Evolutionary conservation across 345 rosid species (phyloP), one percentile per base, ranked within the genome.

Genomic region (Eucalyptus tenuipes): DNA sequence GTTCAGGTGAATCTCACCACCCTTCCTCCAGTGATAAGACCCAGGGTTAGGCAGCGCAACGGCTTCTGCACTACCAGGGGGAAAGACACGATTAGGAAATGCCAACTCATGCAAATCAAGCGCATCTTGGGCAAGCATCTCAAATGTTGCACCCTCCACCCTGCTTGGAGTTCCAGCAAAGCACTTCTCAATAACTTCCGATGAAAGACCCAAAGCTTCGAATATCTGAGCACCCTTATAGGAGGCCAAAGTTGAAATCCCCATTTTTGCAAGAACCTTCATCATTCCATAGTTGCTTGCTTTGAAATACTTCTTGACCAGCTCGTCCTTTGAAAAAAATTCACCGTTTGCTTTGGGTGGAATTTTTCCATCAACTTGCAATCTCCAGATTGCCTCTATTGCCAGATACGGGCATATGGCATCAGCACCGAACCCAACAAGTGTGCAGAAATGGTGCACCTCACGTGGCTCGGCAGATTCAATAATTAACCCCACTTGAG

Each of bases 211-310:
- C 66, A 98, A 93, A 66, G 99, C 99, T 95, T 98, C 99, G 88
- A 98, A 98, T 88, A 98, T 98, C 90, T 98, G 99, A 92, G 99
- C 99, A 81, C 99, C 99, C 93, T 98, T 98, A 92, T 98, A 98
- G 2, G 99, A 98, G 66, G 99, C 99, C 90, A 98, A 88, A 50
- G 99, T 98, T 52, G 99, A 98, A 80, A 98, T 98, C 85, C 99
- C 99, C 99, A 98, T 98, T 90, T 97, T 98, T 25, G 99, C 99
- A 61, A 98, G 99, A 90, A 98, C 99, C 92, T 98, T 98, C 99
- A 98, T 98, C 99, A 98, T 98, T 88, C 99, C 99, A 91, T 97
- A 98, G 93, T 91, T 96, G 92, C 99, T 98, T 88, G 99, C 99
- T 91, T 96, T 97, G 93, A 95, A 98, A 91, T 97, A 98, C 93